phyloP scores from a whole-genome alignment of 208 protist genomes.

The Crithidia mellificae region DNA sequence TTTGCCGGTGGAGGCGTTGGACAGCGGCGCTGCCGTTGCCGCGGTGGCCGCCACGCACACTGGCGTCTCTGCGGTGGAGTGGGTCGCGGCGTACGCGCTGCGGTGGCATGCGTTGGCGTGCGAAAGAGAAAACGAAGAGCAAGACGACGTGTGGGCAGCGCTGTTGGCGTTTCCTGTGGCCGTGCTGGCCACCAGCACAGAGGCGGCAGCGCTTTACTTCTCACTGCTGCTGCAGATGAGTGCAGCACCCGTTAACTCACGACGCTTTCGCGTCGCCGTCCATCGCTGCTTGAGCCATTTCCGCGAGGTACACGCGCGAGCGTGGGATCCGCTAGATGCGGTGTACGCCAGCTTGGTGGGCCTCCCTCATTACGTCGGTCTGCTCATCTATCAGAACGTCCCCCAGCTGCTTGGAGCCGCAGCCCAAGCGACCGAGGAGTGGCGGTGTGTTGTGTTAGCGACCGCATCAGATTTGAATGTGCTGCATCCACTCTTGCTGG shows the following conservation, averaged over 20 bases:
- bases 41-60: conserved; percentile 1
- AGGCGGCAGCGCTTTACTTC: conserved; percentile 25
- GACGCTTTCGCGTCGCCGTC: conserved; percentile 33
- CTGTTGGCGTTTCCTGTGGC: conserved; percentile 23
- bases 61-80: conserved; percentile 28
- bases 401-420: conserved; percentile 48
- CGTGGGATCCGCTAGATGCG: conserved; percentile 67
- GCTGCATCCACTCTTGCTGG: conserved; percentile 56
- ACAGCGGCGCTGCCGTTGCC: conserved; percentile 14
- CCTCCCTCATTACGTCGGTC: conserved; percentile 49
- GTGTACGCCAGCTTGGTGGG: conserved; percentile 57
- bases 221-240: conserved; percentile 25
- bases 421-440: conserved; percentile 32
- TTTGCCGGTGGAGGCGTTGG: conserved; percentile 36
- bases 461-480: conserved; percentile 50
- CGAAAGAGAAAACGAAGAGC: not conserved
- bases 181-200: conserved; percentile 18
- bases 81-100: conserved; percentile 22
- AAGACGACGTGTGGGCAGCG: not conserved
- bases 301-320: conserved; percentile 50
- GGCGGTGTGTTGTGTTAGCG: conserved; percentile 61
- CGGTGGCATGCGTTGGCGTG: not conserved
- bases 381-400: conserved; percentile 52
- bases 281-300: conserved; percentile 42
- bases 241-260: conserved; percentile 15